Evolutionary conservation across 768 basidiomycete species (phyloP).

Genomic region (Lentinula edodes): DNA sequence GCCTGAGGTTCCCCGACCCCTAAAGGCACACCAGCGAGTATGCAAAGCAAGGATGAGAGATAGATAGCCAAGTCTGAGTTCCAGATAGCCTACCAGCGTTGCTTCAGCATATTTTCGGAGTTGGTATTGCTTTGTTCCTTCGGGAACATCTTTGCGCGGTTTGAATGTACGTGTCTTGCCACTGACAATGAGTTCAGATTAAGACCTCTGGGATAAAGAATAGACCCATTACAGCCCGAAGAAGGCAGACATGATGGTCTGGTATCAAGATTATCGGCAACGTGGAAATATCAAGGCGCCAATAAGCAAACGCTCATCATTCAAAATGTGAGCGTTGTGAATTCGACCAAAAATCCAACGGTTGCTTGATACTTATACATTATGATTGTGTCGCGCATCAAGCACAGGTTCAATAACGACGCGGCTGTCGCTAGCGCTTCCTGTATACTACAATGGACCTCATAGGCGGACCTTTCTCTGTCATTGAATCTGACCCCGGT

Average conservation of each 20-base stretch:
- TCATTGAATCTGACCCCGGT: slow-evolving; percentile 55
- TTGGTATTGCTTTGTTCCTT: slow-evolving; percentile 97
- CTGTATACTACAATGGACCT: slow-evolving; percentile 28
- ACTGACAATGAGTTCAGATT: slow-evolving; percentile 28
- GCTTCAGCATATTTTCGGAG: slow-evolving; percentile 96
- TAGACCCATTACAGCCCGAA: slow-evolving; percentile 6
- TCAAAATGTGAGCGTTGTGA: background rate
- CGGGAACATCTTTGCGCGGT: slow-evolving; percentile 89
- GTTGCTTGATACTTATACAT: background rate
- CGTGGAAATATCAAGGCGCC: background rate
- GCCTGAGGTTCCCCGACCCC: slow-evolving; percentile 93
- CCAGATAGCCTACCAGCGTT: slow-evolving; percentile 55
- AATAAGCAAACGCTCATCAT: no score
- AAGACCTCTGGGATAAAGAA: background rate
- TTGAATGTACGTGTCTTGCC: slow-evolving; percentile 95
- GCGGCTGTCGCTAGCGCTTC: background rate
- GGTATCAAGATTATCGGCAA: background rate
- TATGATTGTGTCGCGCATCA: background rate
- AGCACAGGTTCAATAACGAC: no score
- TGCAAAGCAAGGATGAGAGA: background rate
- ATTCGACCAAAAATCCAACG: background rate
- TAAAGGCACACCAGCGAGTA: slow-evolving; percentile 20
- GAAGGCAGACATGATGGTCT: slow-evolving; percentile 6
- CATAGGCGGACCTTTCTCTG: slow-evolving; percentile 58
- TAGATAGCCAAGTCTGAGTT: background rate